Percentiles rank a stretch among this genome's conserved stretches.
Conservation (phyloP, 1,284 basidiomycete species). For the Boletus mariae region DNA sequence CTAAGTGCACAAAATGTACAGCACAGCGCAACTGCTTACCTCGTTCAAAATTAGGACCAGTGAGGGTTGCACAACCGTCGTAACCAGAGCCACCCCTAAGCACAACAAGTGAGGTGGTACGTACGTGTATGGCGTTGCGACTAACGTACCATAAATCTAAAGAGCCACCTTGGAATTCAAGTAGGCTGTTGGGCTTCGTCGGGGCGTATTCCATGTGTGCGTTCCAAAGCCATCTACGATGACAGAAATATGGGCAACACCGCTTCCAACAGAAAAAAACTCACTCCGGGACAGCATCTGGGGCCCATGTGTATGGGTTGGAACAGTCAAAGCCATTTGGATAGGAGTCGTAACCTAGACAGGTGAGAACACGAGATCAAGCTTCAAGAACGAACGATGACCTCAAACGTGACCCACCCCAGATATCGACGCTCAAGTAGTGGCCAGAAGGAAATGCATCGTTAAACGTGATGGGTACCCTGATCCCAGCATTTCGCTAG, state of each 20-base stretch:
- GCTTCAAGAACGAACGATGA: neutral
- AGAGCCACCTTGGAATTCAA: slow-evolving; percentile 50
- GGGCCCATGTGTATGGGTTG: slow-evolving; percentile 45
- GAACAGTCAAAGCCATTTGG: slow-evolving; percentile 57
- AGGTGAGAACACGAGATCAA: neutral
- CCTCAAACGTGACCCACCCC: slow-evolving; percentile 31
- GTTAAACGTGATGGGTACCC: slow-evolving; percentile 45
- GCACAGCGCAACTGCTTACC: slow-evolving; percentile 8
- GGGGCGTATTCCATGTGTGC: slow-evolving; percentile 40
- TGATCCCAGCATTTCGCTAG: slow-evolving; percentile 43
- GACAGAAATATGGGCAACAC: neutral
- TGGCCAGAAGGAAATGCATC: slow-evolving; percentile 44
- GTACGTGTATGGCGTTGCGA: neutral
- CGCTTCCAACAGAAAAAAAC: neutral
- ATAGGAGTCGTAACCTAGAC: slow-evolving; percentile 45
- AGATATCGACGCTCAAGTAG: slow-evolving; percentile 43
- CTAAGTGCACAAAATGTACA: neutral
- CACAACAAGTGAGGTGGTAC: neutral
- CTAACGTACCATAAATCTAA: slow-evolving; percentile 47
- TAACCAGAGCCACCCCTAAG: slow-evolving; percentile 25
- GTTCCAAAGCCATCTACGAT: slow-evolving; percentile 18
- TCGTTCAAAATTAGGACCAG: slow-evolving; percentile 24
- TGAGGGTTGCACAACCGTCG: slow-evolving; percentile 18
- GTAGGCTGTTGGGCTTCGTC: slow-evolving; percentile 40
- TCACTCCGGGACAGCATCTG: slow-evolving; percentile 38